Conservation (phyloP, 257 asterid species). For the Asclepias syriaca region DNA sequence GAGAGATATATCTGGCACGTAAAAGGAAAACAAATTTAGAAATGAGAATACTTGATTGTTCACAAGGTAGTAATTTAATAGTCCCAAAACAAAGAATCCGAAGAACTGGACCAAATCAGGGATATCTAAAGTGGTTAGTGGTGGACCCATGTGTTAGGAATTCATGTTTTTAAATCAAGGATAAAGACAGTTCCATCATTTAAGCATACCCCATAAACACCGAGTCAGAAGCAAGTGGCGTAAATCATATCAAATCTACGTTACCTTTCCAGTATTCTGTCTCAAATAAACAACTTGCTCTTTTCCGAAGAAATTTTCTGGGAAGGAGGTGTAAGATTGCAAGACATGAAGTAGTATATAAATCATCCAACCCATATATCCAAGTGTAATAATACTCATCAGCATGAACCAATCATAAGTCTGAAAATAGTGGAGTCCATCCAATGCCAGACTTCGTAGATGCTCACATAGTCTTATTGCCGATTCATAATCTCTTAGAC, state of each 20-base stretch:
- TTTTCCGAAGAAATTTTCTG: constrained; percentile 37
- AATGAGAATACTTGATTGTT: background rate
- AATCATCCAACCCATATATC: constrained; percentile 96
- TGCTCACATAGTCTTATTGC: constrained; percentile 68
- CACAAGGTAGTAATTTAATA: background rate
- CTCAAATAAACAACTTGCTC: constrained; percentile 43
- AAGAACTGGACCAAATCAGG: background rate
- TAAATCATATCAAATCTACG: background rate
- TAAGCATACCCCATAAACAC: background rate
- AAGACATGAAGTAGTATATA: constrained; percentile 73
- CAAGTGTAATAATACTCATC: constrained; percentile 81
- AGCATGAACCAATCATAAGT: constrained; percentile 97
- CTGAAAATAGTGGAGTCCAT: constrained; percentile 92
- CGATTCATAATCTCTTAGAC: constrained; percentile 51
- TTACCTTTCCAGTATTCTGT: constrained; percentile 54
- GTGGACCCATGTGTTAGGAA: background rate
- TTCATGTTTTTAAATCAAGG: background rate
- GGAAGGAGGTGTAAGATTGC: constrained; percentile 73
- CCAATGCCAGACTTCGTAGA: constrained; percentile 74
- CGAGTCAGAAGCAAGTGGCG: background rate
- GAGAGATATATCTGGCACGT: constrained; percentile 54
- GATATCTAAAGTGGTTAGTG: background rate
- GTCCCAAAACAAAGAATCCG: background rate
- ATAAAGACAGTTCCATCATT: background rate
- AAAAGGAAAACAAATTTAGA: constrained; percentile 8